A percentile compares a stretch with the other conserved stretches of the same genome.
Evolutionary conservation across 495 filamentous ascomycete genomes (phyloP).

Genomic region (Hamigera avellanea): DNA sequence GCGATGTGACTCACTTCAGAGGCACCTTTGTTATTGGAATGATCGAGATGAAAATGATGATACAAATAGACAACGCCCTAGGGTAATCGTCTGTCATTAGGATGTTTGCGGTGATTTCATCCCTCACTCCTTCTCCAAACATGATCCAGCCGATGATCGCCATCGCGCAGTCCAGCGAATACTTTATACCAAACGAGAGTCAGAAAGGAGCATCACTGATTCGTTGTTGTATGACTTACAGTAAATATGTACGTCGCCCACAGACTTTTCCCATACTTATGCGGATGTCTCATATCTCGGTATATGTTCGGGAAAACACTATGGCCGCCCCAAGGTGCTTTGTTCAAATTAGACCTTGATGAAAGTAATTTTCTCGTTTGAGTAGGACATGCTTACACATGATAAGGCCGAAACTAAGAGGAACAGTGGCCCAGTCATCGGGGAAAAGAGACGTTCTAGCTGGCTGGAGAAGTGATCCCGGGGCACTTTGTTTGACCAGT

Average conservation of each 20-base stretch:
- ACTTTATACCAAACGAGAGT: constrained; percentile 31
- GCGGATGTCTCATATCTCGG: constrained; percentile 90
- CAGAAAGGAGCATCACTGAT: constrained; percentile 4
- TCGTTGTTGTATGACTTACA: constrained; percentile 33
- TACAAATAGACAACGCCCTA: constrained; percentile 55
- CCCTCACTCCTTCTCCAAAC: constrained; percentile 77
- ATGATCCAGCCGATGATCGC: constrained; percentile 79
- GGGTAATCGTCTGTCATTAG: constrained; percentile 66
- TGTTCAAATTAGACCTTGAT: neutral
- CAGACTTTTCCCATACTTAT: constrained; percentile 68
- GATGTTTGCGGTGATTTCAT: constrained; percentile 88
- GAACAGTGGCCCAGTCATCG: constrained; percentile 74
- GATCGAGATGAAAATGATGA: constrained; percentile 77
- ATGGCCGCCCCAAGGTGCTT: constrained; percentile 88
- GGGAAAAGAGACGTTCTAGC: constrained; percentile 66
- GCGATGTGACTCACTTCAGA: constrained; percentile 49
- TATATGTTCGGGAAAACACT: constrained; percentile 96
- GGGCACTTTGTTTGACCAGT: constrained; percentile 63
- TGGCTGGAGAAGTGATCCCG: constrained; percentile 79
- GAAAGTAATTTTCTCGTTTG: too few relatives aligned
- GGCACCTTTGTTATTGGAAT: constrained; percentile 94
- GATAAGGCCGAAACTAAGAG: constrained; percentile 86
- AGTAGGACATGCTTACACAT: constrained; percentile 50
- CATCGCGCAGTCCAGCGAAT: constrained; percentile 65
- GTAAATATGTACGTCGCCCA: constrained; percentile 84